These are phyloP conservation scores for Chenopodium formosanum DNA, from an alignment of 148 eudicot species.

Conservation along the genomic window DNA sequence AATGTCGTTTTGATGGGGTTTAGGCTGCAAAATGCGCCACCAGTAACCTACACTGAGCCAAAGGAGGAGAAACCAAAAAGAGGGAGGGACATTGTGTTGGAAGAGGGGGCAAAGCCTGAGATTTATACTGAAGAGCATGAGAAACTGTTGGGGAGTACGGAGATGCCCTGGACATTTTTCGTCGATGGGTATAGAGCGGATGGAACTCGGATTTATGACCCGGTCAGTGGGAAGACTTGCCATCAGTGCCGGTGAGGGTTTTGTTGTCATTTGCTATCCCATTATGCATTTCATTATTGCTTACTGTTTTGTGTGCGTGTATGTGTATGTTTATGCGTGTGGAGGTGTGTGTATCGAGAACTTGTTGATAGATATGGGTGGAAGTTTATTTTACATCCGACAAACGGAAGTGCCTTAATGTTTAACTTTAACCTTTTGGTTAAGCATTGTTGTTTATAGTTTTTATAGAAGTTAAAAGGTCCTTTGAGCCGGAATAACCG, in stretches of 20 bases:
- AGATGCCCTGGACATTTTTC: slow-evolving; percentile 68
- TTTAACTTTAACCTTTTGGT: neutral
- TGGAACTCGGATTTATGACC: slow-evolving; percentile 78
- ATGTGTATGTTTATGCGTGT: neutral
- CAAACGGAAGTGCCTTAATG: slow-evolving; percentile 15
- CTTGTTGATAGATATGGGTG: slow-evolving; percentile 11
- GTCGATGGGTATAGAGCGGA: slow-evolving; percentile 78
- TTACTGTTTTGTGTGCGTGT: neutral
- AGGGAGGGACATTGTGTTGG: slow-evolving; percentile 31
- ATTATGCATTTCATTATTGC: neutral
- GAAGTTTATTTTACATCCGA: slow-evolving; percentile 16
- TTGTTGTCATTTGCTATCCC: neutral
- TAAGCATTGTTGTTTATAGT: neutral
- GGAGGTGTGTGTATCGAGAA: neutral
- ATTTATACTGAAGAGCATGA: slow-evolving; percentile 81
- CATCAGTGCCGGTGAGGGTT: slow-evolving; percentile 86
- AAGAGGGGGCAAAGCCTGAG: slow-evolving; percentile 68
- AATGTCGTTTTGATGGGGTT: neutral
- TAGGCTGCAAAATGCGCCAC: slow-evolving; percentile 69
- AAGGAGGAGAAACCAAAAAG: slow-evolving; percentile 39
- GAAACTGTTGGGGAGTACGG: slow-evolving; percentile 72
- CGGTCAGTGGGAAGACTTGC: slow-evolving; percentile 74
- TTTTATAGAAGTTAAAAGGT: neutral
- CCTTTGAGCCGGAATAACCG: slow-evolving; percentile 8
- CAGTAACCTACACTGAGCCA: slow-evolving; percentile 62